These are phyloP conservation scores for Heritiera littoralis DNA, from an alignment of 345 rosid genomes.

Conservation along the genomic window DNA sequence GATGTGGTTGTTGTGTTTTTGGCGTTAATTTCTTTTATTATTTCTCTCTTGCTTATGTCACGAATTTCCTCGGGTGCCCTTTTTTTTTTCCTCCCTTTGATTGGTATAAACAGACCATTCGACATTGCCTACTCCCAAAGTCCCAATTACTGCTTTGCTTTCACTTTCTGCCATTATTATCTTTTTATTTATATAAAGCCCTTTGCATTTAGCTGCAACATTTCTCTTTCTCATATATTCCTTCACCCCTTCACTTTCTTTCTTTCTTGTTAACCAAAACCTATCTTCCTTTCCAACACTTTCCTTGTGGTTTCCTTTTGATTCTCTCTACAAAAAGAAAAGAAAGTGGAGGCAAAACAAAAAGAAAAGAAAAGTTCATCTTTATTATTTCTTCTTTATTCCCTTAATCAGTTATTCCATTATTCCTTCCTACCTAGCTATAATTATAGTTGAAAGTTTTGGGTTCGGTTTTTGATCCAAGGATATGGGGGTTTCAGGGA, in stretches of 20 bases:
- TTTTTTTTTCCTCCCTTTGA: slow-evolving; percentile 11
- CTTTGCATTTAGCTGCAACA: neutral
- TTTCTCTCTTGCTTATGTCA: slow-evolving; percentile 39
- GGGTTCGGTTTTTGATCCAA: slow-evolving; percentile 2
- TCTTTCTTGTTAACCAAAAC: neutral
- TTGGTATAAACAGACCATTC: slow-evolving; percentile 30
- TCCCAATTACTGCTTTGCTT: slow-evolving; percentile 9
- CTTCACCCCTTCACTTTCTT: slow-evolving; percentile 15
- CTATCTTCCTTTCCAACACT: slow-evolving; percentile 17
- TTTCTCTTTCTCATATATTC: slow-evolving; percentile 11
- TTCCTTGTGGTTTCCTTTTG: slow-evolving; percentile 43
- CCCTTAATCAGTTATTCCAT: slow-evolving; percentile 27
- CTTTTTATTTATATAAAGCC: slow-evolving; percentile 30
- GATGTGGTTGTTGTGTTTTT: neutral
- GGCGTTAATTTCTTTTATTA: neutral
- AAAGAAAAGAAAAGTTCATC: slow-evolving; percentile 17
- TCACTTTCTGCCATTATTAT: neutral
- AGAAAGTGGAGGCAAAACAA: neutral
- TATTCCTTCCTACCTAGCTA: neutral
- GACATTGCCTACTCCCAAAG: slow-evolving; percentile 14
- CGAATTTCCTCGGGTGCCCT: slow-evolving; percentile 71
- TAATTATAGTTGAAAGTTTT: slow-evolving; percentile 1
- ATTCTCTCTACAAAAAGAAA: slow-evolving; percentile 31
- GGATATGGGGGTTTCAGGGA: slow-evolving; percentile 56
- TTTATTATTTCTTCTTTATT: slow-evolving; percentile 43